phyloP scores from a whole-genome alignment of 2,329 filamentous ascomycete genomes.

The Dendrostoma leiphaemia region DNA sequence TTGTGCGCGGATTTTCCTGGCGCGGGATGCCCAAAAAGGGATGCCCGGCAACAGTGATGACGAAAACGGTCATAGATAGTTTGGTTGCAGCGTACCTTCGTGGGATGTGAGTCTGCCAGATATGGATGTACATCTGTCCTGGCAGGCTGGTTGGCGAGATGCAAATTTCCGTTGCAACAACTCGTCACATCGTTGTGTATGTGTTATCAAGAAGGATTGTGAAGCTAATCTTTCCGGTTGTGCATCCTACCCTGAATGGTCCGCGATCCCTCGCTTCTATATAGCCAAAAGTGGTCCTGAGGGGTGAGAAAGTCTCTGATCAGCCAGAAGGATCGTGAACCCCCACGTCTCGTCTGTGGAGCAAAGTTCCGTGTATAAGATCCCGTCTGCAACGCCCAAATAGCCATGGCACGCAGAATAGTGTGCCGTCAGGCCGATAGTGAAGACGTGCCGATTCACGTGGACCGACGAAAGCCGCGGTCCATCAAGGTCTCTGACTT shows the following conservation, averaged over 20 bases:
- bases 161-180: no score
- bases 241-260: conserved; percentile 1
- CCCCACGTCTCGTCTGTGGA: not conserved
- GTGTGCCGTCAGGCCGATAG: not conserved
- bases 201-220: no score
- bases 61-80: conserved; percentile 2
- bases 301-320: not conserved
- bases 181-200: no score
- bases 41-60: not conserved
- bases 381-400: not conserved
- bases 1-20: not conserved
- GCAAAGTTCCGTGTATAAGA: not conserved
- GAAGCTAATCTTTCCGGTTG: no score
- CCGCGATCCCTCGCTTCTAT: not conserved
- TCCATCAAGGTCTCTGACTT: not conserved
- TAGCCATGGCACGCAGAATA: not conserved
- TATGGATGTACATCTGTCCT: not conserved
- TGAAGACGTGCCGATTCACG: not conserved
- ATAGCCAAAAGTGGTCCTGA: not conserved
- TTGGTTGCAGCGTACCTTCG: not conserved
- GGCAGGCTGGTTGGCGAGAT: not conserved
- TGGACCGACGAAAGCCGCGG: not conserved
- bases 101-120: not conserved
- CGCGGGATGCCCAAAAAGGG: conserved; percentile 12
- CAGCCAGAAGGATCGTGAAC: not conserved